phyloP scores from a whole-genome alignment of 805 yeast species.

The Candida sphagnicola region DNA sequence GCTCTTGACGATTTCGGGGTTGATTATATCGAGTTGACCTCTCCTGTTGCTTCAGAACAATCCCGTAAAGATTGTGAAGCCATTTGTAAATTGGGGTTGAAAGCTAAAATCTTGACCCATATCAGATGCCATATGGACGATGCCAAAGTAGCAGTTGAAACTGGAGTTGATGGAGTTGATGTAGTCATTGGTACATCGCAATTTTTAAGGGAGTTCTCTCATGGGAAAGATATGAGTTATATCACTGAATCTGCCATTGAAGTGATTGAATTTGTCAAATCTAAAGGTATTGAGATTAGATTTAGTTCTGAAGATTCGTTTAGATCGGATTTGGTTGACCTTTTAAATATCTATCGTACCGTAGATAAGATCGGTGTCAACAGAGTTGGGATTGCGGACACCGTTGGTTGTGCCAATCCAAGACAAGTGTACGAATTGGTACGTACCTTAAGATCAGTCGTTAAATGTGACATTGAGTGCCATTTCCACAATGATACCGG shows the following conservation, averaged over 20 bases:
- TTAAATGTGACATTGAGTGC: constrained; percentile 95
- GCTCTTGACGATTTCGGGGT: constrained; percentile 98
- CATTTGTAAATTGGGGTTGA: constrained; percentile 93
- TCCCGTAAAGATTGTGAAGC: constrained; percentile 93
- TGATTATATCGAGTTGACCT: constrained; percentile 94
- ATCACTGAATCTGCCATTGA: constrained; percentile 94
- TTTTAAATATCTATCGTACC: constrained; percentile 91
- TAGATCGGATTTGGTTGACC: constrained; percentile 93
- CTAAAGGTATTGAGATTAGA: constrained; percentile 94
- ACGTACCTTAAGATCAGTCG: constrained; percentile 88
- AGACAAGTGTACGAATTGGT: constrained; percentile 97
- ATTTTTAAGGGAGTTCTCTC: constrained; percentile 89
- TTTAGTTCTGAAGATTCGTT: constrained; percentile 96
- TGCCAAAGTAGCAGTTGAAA: constrained; percentile 93
- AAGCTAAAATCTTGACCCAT: constrained; percentile 93
- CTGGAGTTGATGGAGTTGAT: constrained; percentile 99
- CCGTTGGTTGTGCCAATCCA: constrained; percentile 99
- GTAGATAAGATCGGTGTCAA: constrained; percentile 97
- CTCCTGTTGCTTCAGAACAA: constrained; percentile 98
- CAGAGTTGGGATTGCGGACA: constrained; percentile 98
- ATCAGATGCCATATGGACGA: constrained; percentile 99
- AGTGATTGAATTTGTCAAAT: constrained; percentile 95
- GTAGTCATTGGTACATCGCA: constrained; percentile 97
- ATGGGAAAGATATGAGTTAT: constrained; percentile 98
- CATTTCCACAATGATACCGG: constrained; percentile 99